Evolutionary conservation across 2,329 filamentous ascomycete species (phyloP).

Genomic region (Apiospora malaysiana): DNA sequence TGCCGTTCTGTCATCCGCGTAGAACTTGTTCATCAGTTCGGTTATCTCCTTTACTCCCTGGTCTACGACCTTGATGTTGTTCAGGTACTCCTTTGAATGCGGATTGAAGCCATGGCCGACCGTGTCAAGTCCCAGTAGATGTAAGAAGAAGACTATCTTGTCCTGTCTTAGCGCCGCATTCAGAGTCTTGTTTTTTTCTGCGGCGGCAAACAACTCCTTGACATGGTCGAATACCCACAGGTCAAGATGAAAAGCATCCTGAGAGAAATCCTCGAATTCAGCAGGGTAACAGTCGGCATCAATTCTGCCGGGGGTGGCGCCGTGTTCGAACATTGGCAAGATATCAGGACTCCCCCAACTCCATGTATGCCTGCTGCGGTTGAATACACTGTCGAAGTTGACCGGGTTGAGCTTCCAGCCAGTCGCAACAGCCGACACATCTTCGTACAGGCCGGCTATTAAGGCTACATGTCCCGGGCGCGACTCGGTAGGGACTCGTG

Average conservation of each 20-base stretch:
- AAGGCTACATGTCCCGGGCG: conserved; percentile 95
- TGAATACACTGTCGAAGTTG: conserved; percentile 98
- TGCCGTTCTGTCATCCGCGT: conserved; percentile 82
- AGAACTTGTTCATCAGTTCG: conserved; percentile 83
- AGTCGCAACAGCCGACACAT: conserved; percentile 95
- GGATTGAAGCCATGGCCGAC: conserved; percentile 85
- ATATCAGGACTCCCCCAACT: conserved; percentile 99
- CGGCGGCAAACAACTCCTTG: conserved; percentile 82
- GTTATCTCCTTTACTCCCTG: conserved; percentile 85
- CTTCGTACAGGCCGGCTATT: conserved; percentile 95
- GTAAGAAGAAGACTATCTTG: conserved; percentile 92
- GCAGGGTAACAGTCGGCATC: conserved; percentile 85
- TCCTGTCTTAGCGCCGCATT: conserved; percentile 77
- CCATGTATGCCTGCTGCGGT: conserved; percentile 95
- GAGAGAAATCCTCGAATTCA: conserved; percentile 89
- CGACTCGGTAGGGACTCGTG: conserved; percentile 94
- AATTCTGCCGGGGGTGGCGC: conserved; percentile 85
- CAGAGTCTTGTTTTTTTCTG: conserved; percentile 77
- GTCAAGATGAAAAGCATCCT: conserved; percentile 81
- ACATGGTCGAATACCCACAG: conserved; percentile 96
- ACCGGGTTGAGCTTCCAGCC: conserved; percentile 99
- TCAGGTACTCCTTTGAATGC: conserved; percentile 92
- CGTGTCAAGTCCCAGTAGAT: conserved; percentile 90
- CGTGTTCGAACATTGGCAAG: conserved; percentile 93
- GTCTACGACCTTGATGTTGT: conserved; percentile 95